Conservation (phyloP, 1,284 basidiomycete genomes). For the Cystobasidium slooffiae region DNA sequence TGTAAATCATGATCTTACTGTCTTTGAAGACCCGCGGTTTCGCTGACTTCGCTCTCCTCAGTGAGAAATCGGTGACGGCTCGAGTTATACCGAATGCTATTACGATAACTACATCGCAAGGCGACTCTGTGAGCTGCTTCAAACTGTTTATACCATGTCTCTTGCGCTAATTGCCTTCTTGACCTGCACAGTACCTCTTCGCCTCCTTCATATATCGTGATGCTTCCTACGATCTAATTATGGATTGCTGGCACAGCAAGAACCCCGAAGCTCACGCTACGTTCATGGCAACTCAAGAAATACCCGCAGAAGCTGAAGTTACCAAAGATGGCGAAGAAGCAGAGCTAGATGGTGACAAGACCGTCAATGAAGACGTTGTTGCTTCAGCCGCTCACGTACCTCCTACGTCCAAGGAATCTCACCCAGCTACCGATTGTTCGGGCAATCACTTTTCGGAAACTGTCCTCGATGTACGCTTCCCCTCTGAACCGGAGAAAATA, state of each 20-base stretch:
- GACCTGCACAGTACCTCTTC: slow-evolving; percentile 77
- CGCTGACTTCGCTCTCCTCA: slow-evolving; percentile 58
- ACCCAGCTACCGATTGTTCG: slow-evolving; percentile 61
- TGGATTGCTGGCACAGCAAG: slow-evolving; percentile 78
- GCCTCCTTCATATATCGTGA: slow-evolving; percentile 95
- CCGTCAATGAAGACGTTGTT: slow-evolving; percentile 10
- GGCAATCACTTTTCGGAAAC: slow-evolving; percentile 79
- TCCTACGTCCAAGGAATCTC: not conserved
- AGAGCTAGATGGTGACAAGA: slow-evolving; percentile 15
- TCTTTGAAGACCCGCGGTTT: not conserved
- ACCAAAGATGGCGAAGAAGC: not conserved
- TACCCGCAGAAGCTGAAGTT: not conserved
- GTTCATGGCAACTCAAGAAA: slow-evolving; percentile 17
- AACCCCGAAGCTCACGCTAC: slow-evolving; percentile 20
- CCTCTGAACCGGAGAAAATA: slow-evolving; percentile 43
- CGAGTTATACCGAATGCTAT: slow-evolving; percentile 99
- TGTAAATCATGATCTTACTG: slow-evolving; percentile 11
- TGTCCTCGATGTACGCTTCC: slow-evolving; percentile 65
- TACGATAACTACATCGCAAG: slow-evolving; percentile 77
- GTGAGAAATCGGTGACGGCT: slow-evolving; percentile 98
- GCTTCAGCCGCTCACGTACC: slow-evolving; percentile 1
- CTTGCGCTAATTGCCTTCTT: not conserved
- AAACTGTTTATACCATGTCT: not conserved
- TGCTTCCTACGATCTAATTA: slow-evolving; percentile 92
- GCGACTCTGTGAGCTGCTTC: slow-evolving; percentile 16